Percentiles rank a stretch among this genome's conserved stretches.
These are phyloP conservation scores for Cyberlindnera mississippiensis DNA, from an alignment of 805 yeast species.

Conservation along the genomic window DNA sequence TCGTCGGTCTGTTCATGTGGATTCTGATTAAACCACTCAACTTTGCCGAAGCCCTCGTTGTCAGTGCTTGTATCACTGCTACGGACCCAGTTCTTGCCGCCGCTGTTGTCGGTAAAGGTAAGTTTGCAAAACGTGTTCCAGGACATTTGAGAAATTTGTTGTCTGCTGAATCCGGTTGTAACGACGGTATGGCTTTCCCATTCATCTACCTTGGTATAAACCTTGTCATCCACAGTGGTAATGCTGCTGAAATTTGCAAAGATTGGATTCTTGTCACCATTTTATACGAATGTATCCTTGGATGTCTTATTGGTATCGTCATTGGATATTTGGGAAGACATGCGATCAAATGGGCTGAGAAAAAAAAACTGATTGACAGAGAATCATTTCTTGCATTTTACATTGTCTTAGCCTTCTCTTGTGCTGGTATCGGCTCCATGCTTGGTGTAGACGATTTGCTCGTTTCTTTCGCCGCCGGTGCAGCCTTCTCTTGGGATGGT, in stretches of 20 bases:
- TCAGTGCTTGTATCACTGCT: slow-evolving; percentile 88
- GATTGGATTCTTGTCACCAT: slow-evolving; percentile 78
- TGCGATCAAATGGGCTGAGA: slow-evolving; percentile 71
- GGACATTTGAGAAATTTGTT: slow-evolving; percentile 85
- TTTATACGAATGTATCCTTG: slow-evolving; percentile 78
- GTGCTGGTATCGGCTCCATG: slow-evolving; percentile 87
- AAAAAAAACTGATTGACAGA: slow-evolving; percentile 66
- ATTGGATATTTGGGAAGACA: slow-evolving; percentile 72
- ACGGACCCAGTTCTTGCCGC: slow-evolving; percentile 95
- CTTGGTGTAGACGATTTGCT: slow-evolving; percentile 86
- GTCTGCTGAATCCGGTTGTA: slow-evolving; percentile 85
- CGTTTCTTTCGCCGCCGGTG: slow-evolving; percentile 89
- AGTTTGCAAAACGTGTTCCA: slow-evolving; percentile 85
- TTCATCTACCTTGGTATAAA: slow-evolving; percentile 71
- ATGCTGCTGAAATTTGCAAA: slow-evolving; percentile 64
- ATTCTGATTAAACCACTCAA: slow-evolving; percentile 66
- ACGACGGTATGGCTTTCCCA: slow-evolving; percentile 96
- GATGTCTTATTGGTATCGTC: slow-evolving; percentile 66
- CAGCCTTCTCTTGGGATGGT: slow-evolving; percentile 93
- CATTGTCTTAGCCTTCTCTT: slow-evolving; percentile 73
- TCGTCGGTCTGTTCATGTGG: slow-evolving; percentile 79
- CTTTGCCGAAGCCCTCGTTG: slow-evolving; percentile 67
- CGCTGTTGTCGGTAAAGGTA: slow-evolving; percentile 92
- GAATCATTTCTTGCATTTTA: slow-evolving; percentile 87
- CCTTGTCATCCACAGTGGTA: slow-evolving; percentile 60